Evolutionary conservation across 2,329 filamentous ascomycete genomes (phyloP).

Genomic region (Dothideomycetes sp.): DNA sequence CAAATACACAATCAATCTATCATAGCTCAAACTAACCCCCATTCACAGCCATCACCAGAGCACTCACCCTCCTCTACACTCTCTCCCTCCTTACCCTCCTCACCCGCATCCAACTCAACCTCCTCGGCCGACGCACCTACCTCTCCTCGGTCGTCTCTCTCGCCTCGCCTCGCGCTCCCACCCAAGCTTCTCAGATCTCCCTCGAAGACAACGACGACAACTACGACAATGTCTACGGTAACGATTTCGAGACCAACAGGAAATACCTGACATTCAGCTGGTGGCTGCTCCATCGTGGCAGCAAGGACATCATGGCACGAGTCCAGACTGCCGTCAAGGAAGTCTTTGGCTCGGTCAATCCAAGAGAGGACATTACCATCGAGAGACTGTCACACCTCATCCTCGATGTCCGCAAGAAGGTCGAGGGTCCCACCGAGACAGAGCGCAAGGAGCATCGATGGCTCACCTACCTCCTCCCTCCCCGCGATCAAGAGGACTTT

Average conservation of each 20-base stretch:
- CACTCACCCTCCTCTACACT: constrained; percentile 87
- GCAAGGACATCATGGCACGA: constrained; percentile 67
- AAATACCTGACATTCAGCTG: constrained; percentile 94
- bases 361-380: constrained; percentile 76
- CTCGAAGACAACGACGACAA: constrained; percentile 88
- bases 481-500: constrained; percentile 64
- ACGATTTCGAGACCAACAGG: constrained; percentile 91
- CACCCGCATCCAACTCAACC: constrained; percentile 91
- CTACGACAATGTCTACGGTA: constrained; percentile 69
- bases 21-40: too few relatives aligned
- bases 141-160: constrained; percentile 89
- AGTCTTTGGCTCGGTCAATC: constrained; percentile 80
- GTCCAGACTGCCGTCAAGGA: constrained; percentile 81
- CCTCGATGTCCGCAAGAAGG: constrained; percentile 68
- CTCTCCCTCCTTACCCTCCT: constrained; percentile 81
- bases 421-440: constrained; percentile 64
- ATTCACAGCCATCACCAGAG: constrained; percentile 81
- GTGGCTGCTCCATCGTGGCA: constrained; percentile 92
- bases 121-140: constrained; percentile 89
- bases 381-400: constrained; percentile 70
- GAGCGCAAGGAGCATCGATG: constrained; percentile 58
- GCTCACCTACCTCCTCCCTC: constrained; percentile 76
- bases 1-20: too few relatives aligned
- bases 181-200: constrained; percentile 62
- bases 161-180: constrained; percentile 56